Conservation (phyloP, 2,329 filamentous ascomycete genomes). For the Ceratocystiopsis minuta region DNA sequence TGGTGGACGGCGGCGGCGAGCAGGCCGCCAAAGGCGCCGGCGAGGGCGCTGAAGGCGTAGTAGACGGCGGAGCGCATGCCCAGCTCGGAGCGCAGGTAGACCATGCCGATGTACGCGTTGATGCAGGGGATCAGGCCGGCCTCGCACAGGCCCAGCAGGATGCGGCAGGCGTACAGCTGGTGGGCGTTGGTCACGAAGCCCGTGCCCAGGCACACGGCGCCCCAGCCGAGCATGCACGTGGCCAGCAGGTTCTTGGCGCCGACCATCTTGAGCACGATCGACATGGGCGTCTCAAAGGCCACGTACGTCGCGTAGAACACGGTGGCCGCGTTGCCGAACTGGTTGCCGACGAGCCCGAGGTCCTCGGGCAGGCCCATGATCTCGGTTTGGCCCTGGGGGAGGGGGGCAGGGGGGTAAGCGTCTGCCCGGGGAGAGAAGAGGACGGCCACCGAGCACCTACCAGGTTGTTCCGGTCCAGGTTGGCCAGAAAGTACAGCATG, state of each 20-base stretch:
- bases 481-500: slow-evolving; percentile 16
- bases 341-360: slow-evolving; percentile 11
- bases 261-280: slow-evolving; percentile 12
- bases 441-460: background rate
- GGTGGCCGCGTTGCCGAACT: slow-evolving; percentile 21
- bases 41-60: slow-evolving; percentile 3
- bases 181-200: slow-evolving; percentile 5
- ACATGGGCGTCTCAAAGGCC: slow-evolving; percentile 27
- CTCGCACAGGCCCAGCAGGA: slow-evolving; percentile 40
- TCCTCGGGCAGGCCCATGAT: slow-evolving; percentile 18
- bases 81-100: slow-evolving; percentile 5
- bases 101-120: slow-evolving; percentile 24
- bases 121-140: slow-evolving; percentile 43
- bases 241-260: slow-evolving; percentile 17
- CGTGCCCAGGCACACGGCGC: slow-evolving; percentile 13
- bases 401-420: background rate
- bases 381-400: slow-evolving; percentile 9
- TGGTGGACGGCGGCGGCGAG: slow-evolving; percentile 3
- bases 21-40: slow-evolving; percentile 6
- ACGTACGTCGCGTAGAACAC: slow-evolving; percentile 32
- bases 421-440: too few relatives aligned
- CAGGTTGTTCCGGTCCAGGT: slow-evolving; percentile 16
- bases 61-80: slow-evolving; percentile 3
- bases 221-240: slow-evolving; percentile 9
- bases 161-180: slow-evolving; percentile 32